Percentiles rank a stretch among this genome's conserved stretches.
Conservation (phyloP, 2,329 filamentous ascomycete genomes). For the Dothistroma pini region DNA sequence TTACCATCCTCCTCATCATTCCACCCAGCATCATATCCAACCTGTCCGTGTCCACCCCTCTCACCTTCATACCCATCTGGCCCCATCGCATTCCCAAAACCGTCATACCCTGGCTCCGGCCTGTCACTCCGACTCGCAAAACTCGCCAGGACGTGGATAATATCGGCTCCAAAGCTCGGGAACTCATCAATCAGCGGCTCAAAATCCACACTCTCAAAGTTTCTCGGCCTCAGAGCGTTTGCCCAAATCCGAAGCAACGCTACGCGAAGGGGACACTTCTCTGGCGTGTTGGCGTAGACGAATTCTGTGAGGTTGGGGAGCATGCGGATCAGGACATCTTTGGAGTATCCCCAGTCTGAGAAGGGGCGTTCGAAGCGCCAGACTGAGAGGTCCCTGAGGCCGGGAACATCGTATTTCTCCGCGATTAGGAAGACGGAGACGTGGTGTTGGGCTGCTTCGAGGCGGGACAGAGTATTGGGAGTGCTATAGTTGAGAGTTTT, state of each 20-base stretch:
- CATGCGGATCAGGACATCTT: neutral
- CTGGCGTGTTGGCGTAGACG: neutral
- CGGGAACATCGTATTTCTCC: slow-evolving; percentile 6
- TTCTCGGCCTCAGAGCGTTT: neutral
- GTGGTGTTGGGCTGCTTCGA: slow-evolving; percentile 3
- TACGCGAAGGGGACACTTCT: slow-evolving; percentile 1
- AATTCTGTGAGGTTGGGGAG: neutral
- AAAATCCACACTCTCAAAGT: slow-evolving; percentile 2
- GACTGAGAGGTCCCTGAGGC: slow-evolving; percentile 9
- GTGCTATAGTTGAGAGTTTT: slow-evolving; percentile 14
- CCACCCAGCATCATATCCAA: neutral
- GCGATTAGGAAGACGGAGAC: neutral
- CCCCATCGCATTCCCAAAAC: neutral
- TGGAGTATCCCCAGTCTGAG: slow-evolving; percentile 1
- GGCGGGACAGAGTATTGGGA: neutral
- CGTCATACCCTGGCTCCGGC: neutral
- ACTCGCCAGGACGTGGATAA: neutral
- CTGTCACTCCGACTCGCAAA: neutral
- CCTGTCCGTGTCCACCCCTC: neutral
- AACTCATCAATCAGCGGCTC: slow-evolving; percentile 4
- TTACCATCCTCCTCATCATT: neutral
- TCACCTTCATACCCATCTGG: neutral
- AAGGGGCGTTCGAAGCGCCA: slow-evolving; percentile 1
- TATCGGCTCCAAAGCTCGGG: slow-evolving; percentile 1
- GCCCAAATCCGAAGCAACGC: neutral